phyloP scores from a whole-genome alignment of 2,329 filamentous ascomycete genomes.

The Sphaerostilbella broomeana region DNA sequence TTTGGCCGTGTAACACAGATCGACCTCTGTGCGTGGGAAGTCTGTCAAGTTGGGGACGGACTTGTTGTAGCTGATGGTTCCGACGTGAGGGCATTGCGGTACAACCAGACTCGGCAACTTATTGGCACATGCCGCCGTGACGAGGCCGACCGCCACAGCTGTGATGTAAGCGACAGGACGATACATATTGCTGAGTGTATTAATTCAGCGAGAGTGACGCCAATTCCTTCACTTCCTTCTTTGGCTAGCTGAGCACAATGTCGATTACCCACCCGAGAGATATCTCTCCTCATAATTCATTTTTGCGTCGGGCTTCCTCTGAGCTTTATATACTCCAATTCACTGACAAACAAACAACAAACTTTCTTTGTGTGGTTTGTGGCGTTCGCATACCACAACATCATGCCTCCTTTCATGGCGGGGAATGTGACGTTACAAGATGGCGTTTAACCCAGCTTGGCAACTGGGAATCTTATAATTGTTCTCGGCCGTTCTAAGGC shows the following conservation, averaged over 20 bases:
- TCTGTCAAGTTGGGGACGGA: slow-evolving; percentile 34
- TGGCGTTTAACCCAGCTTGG: slow-evolving; percentile 9
- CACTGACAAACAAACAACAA: background rate
- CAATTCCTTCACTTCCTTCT: background rate
- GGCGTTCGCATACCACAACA: background rate
- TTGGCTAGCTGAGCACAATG: no score
- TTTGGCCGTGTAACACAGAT: slow-evolving; percentile 39
- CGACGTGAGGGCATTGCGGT: slow-evolving; percentile 32
- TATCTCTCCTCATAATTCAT: background rate
- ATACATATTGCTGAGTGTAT: slow-evolving; percentile 2
- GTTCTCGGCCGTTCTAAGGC: slow-evolving; percentile 5
- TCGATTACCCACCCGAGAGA: background rate
- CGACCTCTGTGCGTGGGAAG: slow-evolving; percentile 40
- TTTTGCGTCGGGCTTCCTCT: background rate
- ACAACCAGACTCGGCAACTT: slow-evolving; percentile 27
- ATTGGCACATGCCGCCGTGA: slow-evolving; percentile 5
- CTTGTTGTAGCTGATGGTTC: slow-evolving; percentile 33
- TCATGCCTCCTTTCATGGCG: slow-evolving; percentile 1
- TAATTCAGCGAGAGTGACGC: background rate
- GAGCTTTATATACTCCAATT: slow-evolving; percentile 2
- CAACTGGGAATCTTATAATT: slow-evolving; percentile 4
- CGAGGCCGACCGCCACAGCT: slow-evolving; percentile 6
- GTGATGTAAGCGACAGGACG: slow-evolving; percentile 3
- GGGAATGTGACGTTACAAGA: slow-evolving; percentile 14
- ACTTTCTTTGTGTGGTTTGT: background rate